Base-by-base conservation (phyloP, 1,284 basidiomycete genomes). In the Termitomyces sp. region DNA sequence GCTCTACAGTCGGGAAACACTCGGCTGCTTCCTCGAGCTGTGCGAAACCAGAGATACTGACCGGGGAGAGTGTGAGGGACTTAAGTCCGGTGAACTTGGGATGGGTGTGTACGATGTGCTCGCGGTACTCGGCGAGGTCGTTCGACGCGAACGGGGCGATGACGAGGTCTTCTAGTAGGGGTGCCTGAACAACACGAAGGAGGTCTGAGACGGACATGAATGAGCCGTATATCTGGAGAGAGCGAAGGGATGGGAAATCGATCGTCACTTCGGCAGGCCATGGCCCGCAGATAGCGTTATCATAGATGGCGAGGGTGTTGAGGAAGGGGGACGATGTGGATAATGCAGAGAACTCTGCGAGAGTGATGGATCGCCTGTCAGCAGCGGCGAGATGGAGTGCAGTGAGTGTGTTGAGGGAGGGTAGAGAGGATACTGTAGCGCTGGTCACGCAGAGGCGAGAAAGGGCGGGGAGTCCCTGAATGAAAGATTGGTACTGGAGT, bases 151-250 rank as follows among this genome's bases (percentile, higher is more conserved):
- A 47, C 7, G 64, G 64, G 5, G 63, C 62, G 28, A 65, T 62
- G 24, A 59, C 55, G 19, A 66, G 57, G n/a, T 61, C 59, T 26
- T 52, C 49, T 11, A 66, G 51, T 1, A 57, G 53, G 1, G 64
- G 62, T 4, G 59, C 59, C 16, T 56, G 31, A 1, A 62, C 41
- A 26, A 58, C 59, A n/a, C 61, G 51, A 10, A 66, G 56, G 18
- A 65, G 57, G 31, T 66, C 62, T 9, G 64, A 63, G 5, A 65
- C 60, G n/a, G 53, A 57, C 35, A 59, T 58, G 53, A 66, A 62
- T 40, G 62, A 60, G 1, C 63, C 64, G 26, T 61, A 59, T 18
- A 66, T 58, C 37, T 56, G 56, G 9, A 66, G 59, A 9, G 57
- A 58, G 19, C 57, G 51, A 5, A 66, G 51, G 1, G 49, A 54